A percentile compares a stretch with the other conserved stretches of the same genome.
Conservation (phyloP, 305 asterid species). For the Coffea humblotiana region DNA sequence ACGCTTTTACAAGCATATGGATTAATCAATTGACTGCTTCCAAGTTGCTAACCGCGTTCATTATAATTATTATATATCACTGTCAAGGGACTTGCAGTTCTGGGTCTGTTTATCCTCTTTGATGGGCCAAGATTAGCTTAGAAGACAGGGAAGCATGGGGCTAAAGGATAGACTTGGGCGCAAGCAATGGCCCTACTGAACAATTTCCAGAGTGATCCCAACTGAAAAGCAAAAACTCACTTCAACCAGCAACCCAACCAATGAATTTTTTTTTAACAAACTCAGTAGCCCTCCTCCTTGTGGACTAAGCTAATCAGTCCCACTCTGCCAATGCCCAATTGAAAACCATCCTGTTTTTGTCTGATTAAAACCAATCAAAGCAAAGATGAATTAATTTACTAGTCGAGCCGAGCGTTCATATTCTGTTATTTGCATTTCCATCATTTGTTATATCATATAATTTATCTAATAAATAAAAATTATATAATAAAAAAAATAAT, state of each 20-base stretch:
- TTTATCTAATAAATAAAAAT: too few species aligned
- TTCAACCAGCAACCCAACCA: neutral
- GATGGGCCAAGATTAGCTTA: constrained; percentile 29
- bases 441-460: too few species aligned
- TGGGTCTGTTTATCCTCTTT: neutral
- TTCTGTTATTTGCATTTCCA: too few species aligned
- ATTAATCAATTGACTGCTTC: neutral
- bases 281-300: neutral
- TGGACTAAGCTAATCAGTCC: neutral
- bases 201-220: neutral
- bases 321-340: too few species aligned
- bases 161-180: constrained; percentile 17
- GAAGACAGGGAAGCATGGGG: constrained; percentile 19
- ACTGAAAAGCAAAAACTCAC: neutral
- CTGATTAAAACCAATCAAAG: neutral
- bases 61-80: too few species aligned
- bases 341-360: too few species aligned
- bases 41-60: neutral
- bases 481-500: too few species aligned
- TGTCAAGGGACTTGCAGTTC: neutral
- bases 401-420: too few species aligned
- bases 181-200: constrained; percentile 19
- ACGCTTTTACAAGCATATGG: neutral
- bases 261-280: neutral
- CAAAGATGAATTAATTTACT: too few species aligned